Base-by-base conservation (phyloP, 257 asterid species). In the Solanum lignicaule region DNA sequence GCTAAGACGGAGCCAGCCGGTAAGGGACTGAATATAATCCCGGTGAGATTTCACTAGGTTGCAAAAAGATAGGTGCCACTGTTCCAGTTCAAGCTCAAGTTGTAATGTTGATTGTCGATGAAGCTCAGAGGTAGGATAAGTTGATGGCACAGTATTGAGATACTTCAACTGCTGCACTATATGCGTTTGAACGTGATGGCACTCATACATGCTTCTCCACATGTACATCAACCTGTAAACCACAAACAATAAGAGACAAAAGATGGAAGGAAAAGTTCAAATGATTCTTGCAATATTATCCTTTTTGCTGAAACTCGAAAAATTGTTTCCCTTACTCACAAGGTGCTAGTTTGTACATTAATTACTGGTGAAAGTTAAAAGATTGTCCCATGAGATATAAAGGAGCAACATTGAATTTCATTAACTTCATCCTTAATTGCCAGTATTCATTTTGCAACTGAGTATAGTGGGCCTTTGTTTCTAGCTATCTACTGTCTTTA, bases 161-260 rank as follows among this genome's bases (percentile, higher is more conserved):
- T 95, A 95, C 91, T 94, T 97, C 90, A 97, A 94, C 90, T 96
- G 99, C 92, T 96, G 98, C 68, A 96, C 99, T 85, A 96, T 97
- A 95, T 95, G 98, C 7, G 95, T 95, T 78, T 97, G 99, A 65
- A 96, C 98, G 78, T 96, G 99, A 91, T 97, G 99, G 92, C 94
- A 93, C 87, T 97, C 99, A 9, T 96, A 95, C 99, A 97, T 97
- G 93, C 98, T 97, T 93, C 98, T 93, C 99, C 99, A 97, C 99
- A 97, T 95, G 87, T 93, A 89, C 94, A 93, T 94, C 85, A 93
- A 92, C 90, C 99, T 97, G 89, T 39, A 83, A 86, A 29, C 87
- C 66, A 38, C 83, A 25, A 18, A 62, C 9, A 7, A 52, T 5
- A 88, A 83, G 27, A 85, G 81, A 85, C 39, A 15, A 29, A 25